Base-by-base conservation (phyloP, 2,329 filamentous ascomycete species). In the Epichloe bromicola region DNA sequence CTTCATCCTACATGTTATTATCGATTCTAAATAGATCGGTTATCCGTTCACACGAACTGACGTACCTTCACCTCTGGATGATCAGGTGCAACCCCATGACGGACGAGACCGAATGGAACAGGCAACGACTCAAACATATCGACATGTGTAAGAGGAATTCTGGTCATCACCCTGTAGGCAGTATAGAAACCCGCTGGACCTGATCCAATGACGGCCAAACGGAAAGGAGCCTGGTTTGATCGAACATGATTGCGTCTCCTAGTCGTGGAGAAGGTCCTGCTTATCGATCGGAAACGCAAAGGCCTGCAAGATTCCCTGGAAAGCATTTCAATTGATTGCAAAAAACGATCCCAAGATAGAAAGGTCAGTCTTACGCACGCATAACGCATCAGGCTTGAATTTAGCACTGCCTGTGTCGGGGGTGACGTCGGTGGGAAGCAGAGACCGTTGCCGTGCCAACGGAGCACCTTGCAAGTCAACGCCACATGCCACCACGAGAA, bases 111-210 rank as follows among this genome's bases (percentile, higher is more conserved):
- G 63, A 88, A 98, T 0, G 93, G 93, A 4, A 95, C 89, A 0
- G 93, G 93, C 39, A 97, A 71, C 30, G 88, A 82, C 69, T 98
- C 93, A 63, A 95, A 98, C 91, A 98, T 97, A 67, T 97, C 91
- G 20, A 98, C 78, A 48, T 79, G 76, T 0, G 84, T 82, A 63
- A 83, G 73, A 20, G 82, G 74, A 38, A 93, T 75, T 60, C 83
- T 87, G 50, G 79, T 78, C 75, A 97, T 83, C 51, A 95, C 76
- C 52, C 89, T 80, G 61, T 93, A 88, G 1, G 93, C 85, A 1
- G 91, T 87, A 65, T 98, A 98, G 72, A 97, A 98, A 3, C 93
- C 93, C 12, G 93, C 93, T 1, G 93, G 93, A 1, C 93, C 93
- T 30, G 93, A 96, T 48, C 91, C 93, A 58, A 97, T 80, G 55